Conservation (phyloP, 208 protist species). For the Trypanosoma avium region DNA sequence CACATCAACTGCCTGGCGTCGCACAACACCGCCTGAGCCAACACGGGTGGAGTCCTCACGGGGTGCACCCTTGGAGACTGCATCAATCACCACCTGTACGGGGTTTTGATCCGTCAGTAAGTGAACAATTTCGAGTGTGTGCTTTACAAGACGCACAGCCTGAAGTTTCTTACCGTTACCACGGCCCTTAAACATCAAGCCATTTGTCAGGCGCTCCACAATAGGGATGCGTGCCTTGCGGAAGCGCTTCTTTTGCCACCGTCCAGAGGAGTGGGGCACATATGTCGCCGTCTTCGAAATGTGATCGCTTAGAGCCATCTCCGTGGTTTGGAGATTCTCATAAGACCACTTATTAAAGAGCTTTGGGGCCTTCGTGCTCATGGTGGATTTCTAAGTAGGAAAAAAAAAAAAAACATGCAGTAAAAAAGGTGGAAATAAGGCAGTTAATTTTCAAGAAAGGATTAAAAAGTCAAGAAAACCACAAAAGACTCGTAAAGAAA, state of each 20-base stretch:
- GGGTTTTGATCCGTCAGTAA: conserved; percentile 99
- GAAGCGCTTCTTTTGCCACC: conserved; percentile 98
- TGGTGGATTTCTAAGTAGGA: conserved; percentile 33
- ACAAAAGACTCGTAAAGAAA: too few relatives aligned
- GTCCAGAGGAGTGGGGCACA: conserved; percentile 98
- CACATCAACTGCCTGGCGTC: conserved; percentile 99
- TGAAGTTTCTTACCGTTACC: conserved; percentile 99
- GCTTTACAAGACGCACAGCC: conserved; percentile 97
- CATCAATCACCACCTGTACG: conserved; percentile 98
- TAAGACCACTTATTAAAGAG: conserved; percentile 93
- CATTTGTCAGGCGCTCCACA: conserved; percentile 96
- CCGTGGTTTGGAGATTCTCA: conserved; percentile 74
- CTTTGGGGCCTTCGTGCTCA: conserved; percentile 79
- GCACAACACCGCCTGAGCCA: conserved; percentile 98
- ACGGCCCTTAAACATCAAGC: conserved; percentile 98
- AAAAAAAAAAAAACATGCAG: too few relatives aligned
- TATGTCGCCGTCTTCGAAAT: conserved; percentile 96
- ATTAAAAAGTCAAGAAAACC: too few relatives aligned
- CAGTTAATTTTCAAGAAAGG: too few relatives aligned
- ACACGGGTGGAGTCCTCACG: conserved; percentile 99
- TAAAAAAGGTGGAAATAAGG: too few relatives aligned
- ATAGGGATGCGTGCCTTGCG: conserved; percentile 97
- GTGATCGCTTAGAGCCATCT: conserved; percentile 96
- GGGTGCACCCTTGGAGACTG: conserved; percentile 98
- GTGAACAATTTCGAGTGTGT: conserved; percentile 99